phyloP scores from a whole-genome alignment of 805 yeast genomes.

The Metschnikowia lachancei region DNA sequence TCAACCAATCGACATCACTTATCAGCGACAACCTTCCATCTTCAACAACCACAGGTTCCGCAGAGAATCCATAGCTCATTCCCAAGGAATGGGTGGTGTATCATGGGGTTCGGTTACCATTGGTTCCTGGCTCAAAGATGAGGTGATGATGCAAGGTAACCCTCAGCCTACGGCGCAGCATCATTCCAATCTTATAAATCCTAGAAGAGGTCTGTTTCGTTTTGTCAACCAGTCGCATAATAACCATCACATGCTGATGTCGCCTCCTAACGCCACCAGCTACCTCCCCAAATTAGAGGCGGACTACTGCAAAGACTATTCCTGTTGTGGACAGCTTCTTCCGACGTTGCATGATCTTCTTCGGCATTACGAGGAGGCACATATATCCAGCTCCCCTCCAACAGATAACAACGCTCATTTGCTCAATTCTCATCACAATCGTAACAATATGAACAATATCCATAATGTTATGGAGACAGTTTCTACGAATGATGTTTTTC shows the following conservation, averaged over 20 bases:
- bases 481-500: conserved; percentile 87
- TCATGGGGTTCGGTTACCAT: conserved; percentile 96
- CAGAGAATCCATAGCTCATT: conserved; percentile 89
- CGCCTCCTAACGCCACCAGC: conserved; percentile 67
- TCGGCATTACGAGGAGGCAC: conserved; percentile 95
- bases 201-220: conserved; percentile 40
- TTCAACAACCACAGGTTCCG: conserved; percentile 51
- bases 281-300: conserved; percentile 93
- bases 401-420: conserved; percentile 30
- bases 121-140: conserved; percentile 95
- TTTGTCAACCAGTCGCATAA: conserved; percentile 19
- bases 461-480: conserved; percentile 80
- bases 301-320: conserved; percentile 92
- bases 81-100: conserved; percentile 97
- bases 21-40: conserved; percentile 41
- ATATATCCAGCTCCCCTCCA: conserved; percentile 62
- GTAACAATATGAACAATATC: conserved; percentile 40
- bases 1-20: conserved; percentile 46
- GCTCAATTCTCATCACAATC: conserved; percentile 30
- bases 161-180: conserved; percentile 17
- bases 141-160: conserved; percentile 59
- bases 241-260: conserved; percentile 35
- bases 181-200: conserved; percentile 30
- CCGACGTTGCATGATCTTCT: conserved; percentile 93
- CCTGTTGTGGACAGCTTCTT: conserved; percentile 89